Evolutionary conservation across 805 yeast species (phyloP), one percentile per base, ranked within the genome.

Genomic region (Candida argentea): DNA sequence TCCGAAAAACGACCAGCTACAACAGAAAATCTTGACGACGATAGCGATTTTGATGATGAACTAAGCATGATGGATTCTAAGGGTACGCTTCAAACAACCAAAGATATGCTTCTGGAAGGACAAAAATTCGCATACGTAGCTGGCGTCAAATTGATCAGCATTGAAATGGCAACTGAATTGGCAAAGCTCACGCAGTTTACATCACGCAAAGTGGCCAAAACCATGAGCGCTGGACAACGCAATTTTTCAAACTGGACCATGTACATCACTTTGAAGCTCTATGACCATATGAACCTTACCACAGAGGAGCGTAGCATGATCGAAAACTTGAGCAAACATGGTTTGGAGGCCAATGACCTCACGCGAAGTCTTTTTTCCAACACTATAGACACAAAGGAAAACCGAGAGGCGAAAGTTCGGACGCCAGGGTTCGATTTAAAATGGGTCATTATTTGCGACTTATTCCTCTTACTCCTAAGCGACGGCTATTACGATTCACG

Each of bases 51-150:
- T 15, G 49, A 52, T 5, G 48, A 46, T 24, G 53, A 52, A 10
- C 61, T 52, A 36, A 76, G 58, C 17, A 50, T 50, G 16, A 25
- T 61, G 6, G 63, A 59, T 36, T 71, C 84, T 0, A 53, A 55
- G n/a, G 73, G 70, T 25, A 93, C 87, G 32, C 58, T 91, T 37
- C 72, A 73, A 30, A 70, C 89, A 1, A 91, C 96, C 4, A 84
- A 77, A 48, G 70, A 74, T 14, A 70, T 91, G 72, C 64, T 91
- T 10, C 65, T 75, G 5, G 97, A 85, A 11, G 63, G 79, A 10
- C 95, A 91, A 50, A 78, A 83, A 43, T 78, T 87, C 36, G 97
- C 97, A 2, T 91, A 91, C 46, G 81, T 82, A 5, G 97, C 95
- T 0, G 64, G 89, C 6, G 75, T 80, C 6, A 79, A 82, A 40